Evolutionary conservation across 2,329 filamentous ascomycete species (phyloP).

Genomic region (Achaetomium macrosporum): DNA sequence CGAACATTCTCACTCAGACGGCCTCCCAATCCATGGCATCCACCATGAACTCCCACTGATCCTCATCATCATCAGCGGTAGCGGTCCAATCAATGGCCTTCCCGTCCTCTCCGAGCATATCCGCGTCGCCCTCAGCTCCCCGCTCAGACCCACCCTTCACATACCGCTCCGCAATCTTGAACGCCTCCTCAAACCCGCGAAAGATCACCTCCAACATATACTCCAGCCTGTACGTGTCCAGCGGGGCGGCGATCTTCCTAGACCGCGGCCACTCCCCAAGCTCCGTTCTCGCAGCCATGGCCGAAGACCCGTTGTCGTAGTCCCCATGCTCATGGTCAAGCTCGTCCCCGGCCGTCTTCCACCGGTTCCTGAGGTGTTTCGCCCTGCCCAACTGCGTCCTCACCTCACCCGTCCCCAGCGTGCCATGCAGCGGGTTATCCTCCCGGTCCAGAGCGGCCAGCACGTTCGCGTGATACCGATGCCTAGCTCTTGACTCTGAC

Average conservation of each 20-base stretch:
- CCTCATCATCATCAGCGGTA: conserved; percentile 32
- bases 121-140: conserved; percentile 6
- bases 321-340: conserved; percentile 13
- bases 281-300: neutral
- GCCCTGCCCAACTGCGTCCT: conserved; percentile 55
- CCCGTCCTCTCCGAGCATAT: conserved; percentile 13
- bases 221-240: conserved; percentile 57
- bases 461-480: conserved; percentile 64
- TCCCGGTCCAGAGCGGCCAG: conserved; percentile 54
- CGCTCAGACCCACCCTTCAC: conserved; percentile 26
- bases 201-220: conserved; percentile 54
- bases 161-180: conserved; percentile 43
- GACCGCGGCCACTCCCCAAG: neutral
- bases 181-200: conserved; percentile 53
- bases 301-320: neutral
- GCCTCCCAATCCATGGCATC: conserved; percentile 57
- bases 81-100: conserved; percentile 22
- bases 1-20: conserved; percentile 18
- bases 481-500: conserved; percentile 15
- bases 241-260: conserved; percentile 27
- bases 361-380: conserved; percentile 65
- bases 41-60: conserved; percentile 52
- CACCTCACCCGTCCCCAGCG: conserved; percentile 51
- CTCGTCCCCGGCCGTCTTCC: conserved; percentile 62
- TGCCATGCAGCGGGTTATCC: conserved; percentile 49